phyloP scores from a whole-genome alignment of 108 stramenopile species.

The Mayamaea pseudoterrestris region DNA sequence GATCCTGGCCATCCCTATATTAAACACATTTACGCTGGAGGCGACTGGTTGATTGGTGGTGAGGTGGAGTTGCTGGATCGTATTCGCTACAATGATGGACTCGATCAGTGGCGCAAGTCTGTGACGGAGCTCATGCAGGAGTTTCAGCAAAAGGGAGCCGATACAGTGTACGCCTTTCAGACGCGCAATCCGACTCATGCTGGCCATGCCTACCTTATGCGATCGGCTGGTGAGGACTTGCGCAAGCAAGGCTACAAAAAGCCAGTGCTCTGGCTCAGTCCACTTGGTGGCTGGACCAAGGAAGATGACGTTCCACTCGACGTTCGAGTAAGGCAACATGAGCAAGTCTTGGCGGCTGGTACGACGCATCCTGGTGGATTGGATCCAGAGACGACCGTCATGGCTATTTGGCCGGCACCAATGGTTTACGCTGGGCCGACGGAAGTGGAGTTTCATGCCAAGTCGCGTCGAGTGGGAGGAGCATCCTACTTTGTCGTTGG shows the following conservation, averaged over 20 bases:
- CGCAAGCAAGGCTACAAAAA: conserved; percentile 83
- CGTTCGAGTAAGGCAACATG: conserved; percentile 96
- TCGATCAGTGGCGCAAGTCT: conserved; percentile 95
- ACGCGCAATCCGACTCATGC: conserved; percentile 98
- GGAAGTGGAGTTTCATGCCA: conserved; percentile 98
- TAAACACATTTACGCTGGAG: conserved; percentile 85
- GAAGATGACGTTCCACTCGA: conserved; percentile 96
- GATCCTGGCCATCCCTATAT: conserved; percentile 97
- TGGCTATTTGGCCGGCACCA: conserved; percentile 99
- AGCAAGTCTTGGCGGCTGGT: conserved; percentile 85
- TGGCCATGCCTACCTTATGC: conserved; percentile 98
- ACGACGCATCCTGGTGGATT: conserved; percentile 82
- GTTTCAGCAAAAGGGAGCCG: conserved; percentile 89
- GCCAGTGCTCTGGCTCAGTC: conserved; percentile 95
- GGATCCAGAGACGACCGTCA: conserved; percentile 92
- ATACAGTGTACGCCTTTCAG: conserved; percentile 98
- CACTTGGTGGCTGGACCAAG: conserved; percentile 98
- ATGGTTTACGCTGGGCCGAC: conserved; percentile 99
- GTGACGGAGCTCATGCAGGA: conserved; percentile 81
- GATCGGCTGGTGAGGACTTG: conserved; percentile 88
- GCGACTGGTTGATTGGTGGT: conserved; percentile 91
- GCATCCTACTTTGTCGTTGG: conserved; percentile 97
- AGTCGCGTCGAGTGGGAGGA: conserved; percentile 87
- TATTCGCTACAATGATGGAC: conserved; percentile 95
- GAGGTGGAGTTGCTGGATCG: conserved; percentile 92